Percentiles rank a stretch among this genome's conserved stretches.
phyloP scores from a whole-genome alignment of 2,329 filamentous ascomycete genomes.

The Didymellaceae sp. region DNA sequence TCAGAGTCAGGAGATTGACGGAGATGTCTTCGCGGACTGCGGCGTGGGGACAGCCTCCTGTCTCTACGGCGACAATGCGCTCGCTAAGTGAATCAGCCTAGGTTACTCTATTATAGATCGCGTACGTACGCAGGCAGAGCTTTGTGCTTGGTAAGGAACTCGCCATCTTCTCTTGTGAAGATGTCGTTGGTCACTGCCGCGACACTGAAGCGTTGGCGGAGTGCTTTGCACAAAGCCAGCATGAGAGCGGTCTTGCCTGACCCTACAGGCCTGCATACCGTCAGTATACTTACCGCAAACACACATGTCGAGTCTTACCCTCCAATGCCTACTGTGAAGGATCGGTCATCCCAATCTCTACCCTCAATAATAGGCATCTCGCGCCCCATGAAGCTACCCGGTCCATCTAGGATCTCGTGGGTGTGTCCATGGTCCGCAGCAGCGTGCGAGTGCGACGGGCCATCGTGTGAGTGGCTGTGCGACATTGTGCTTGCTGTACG shows the following conservation, averaged over 20 bases:
- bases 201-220: conserved; percentile 82
- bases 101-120: not conserved
- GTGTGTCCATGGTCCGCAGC: conserved; percentile 86
- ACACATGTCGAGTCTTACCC: conserved; percentile 64
- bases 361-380: conserved; percentile 95
- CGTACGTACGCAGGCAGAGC: conserved; percentile 75
- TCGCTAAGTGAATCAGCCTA: conserved; percentile 37
- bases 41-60: conserved; percentile 94
- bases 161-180: conserved; percentile 96
- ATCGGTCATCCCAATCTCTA: conserved; percentile 83
- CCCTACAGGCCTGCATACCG: conserved; percentile 76
- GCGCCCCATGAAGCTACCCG: conserved; percentile 84
- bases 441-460: conserved; percentile 56
- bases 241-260: conserved; percentile 98
- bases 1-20: conserved; percentile 89
- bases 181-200: conserved; percentile 99
- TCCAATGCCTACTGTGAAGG: conserved; percentile 97
- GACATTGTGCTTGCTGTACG: conserved; percentile 29
- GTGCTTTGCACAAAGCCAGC: conserved; percentile 86
- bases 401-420: conserved; percentile 93
- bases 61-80: conserved; percentile 95
- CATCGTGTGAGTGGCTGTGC: conserved; percentile 44
- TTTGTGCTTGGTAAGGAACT: conserved; percentile 88
- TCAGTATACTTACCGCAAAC: conserved; percentile 4
- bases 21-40: conserved; percentile 97